A percentile compares a stretch with the other conserved stretches of the same genome.
Evolutionary conservation across 768 basidiomycete genomes (phyloP).

Genomic region (Paxillus ammoniavirescens): DNA sequence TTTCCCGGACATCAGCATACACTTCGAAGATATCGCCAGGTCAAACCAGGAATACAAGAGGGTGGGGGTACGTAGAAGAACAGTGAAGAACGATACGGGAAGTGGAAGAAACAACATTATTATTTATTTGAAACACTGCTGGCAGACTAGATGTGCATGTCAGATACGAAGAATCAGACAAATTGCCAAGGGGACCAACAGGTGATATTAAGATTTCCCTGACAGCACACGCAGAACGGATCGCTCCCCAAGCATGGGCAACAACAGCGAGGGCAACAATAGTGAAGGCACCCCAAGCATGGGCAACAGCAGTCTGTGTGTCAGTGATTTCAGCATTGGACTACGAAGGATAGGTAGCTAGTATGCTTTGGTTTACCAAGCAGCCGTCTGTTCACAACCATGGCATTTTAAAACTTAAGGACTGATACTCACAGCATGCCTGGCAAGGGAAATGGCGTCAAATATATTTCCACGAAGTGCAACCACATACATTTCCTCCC

Average conservation of each 20-base stretch:
- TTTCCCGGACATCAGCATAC: too few relatives aligned
- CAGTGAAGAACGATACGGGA: too few relatives aligned
- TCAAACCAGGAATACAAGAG: too few relatives aligned
- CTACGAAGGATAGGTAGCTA: neutral
- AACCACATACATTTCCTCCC: constrained; percentile 56
- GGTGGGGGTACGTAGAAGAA: too few relatives aligned
- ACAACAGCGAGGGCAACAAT: too few relatives aligned
- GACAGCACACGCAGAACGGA: too few relatives aligned
- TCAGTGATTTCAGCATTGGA: neutral
- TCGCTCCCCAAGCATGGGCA: too few relatives aligned
- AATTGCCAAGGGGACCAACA: constrained; percentile 43
- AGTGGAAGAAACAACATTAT: constrained; percentile 1
- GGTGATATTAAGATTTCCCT: constrained; percentile 42
- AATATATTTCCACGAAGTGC: neutral
- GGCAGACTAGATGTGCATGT: constrained; percentile 48
- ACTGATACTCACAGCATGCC: constrained; percentile 62
- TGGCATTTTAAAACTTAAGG: neutral
- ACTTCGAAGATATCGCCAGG: too few relatives aligned
- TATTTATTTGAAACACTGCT: constrained; percentile 44
- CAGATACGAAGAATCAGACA: constrained; percentile 1
- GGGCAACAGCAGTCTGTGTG: constrained; percentile 68
- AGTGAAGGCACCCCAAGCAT: too few relatives aligned
- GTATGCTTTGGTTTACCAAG: constrained; percentile 43
- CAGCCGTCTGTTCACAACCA: constrained; percentile 55
- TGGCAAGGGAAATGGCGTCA: constrained; percentile 22